Evolutionary conservation across 176 grass and related monocot genomes (phyloP).

Genomic region (Zoysia japonica): DNA sequence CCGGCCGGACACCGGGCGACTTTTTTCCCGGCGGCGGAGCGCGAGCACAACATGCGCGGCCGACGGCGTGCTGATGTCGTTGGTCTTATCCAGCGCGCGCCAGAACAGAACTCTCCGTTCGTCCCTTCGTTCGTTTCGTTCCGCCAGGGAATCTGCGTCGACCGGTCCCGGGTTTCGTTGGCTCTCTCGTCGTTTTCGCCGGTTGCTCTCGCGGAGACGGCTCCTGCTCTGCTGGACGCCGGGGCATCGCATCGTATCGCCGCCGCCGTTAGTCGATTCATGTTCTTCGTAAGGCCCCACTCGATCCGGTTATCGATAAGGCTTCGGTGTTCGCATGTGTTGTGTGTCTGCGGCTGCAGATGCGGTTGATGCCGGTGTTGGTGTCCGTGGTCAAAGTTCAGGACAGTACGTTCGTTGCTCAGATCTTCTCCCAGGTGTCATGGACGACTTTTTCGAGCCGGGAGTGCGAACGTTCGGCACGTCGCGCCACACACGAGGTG

Average conservation of each 20-base stretch:
- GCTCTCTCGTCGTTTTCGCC: constrained; percentile 37
- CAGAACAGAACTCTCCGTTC: neutral
- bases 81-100: neutral
- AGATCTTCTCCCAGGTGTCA: too few relatives aligned
- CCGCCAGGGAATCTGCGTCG: constrained; percentile 5
- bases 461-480: neutral
- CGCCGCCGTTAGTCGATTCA: neutral
- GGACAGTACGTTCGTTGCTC: neutral
- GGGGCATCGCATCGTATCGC: too few relatives aligned
- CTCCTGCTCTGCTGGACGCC: neutral
- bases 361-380: neutral
- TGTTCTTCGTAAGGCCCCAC: neutral
- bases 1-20: neutral
- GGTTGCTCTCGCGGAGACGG: constrained; percentile 25
- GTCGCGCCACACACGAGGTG: neutral
- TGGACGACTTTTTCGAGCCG: neutral
- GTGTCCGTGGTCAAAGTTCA: neutral
- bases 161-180: neutral
- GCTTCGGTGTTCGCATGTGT: neutral
- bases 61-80: neutral
- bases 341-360: constrained; percentile 14
- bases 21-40: neutral
- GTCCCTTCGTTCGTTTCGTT: neutral
- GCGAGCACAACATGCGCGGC: neutral
- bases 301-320: neutral